A percentile compares a stretch with the other conserved stretches of the same genome.
Evolutionary conservation across 192 early-diverging fungal genomes (phyloP).

Genomic region (Physocladia obscura): DNA sequence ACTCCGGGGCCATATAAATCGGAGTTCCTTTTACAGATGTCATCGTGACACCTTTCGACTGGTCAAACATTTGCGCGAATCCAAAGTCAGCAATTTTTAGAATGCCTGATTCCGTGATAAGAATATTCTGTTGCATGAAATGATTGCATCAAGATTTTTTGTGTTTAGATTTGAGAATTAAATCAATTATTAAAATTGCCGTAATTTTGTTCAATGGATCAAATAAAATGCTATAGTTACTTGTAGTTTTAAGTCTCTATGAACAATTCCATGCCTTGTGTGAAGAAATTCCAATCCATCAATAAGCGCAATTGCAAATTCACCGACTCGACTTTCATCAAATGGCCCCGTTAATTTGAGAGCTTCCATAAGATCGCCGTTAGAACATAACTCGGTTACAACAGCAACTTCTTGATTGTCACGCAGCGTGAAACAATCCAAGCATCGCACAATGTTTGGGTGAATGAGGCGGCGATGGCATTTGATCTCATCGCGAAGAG

Average conservation of each 20-base stretch:
- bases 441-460: constrained; percentile 32
- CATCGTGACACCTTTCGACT: neutral
- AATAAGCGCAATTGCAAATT: constrained; percentile 11
- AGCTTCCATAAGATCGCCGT: constrained; percentile 31
- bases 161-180: too few relatives aligned
- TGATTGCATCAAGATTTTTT: neutral
- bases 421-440: constrained; percentile 29
- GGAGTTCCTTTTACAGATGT: constrained; percentile 45
- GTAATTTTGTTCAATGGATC: too few relatives aligned
- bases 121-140: constrained; percentile 32
- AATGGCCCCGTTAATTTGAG: constrained; percentile 24
- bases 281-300: constrained; percentile 32
- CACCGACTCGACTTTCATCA: constrained; percentile 13
- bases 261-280: constrained; percentile 17
- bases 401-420: constrained; percentile 32
- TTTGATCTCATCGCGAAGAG: constrained; percentile 32
- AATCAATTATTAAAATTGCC: too few relatives aligned
- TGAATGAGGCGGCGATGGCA: constrained; percentile 27
- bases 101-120: constrained; percentile 16
- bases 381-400: constrained; percentile 32
- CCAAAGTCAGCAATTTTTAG: constrained; percentile 44
- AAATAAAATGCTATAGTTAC: constrained; percentile 11
- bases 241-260: constrained; percentile 37
- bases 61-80: constrained; percentile 25
- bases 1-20: constrained; percentile 44